Conservation (phyloP, 2,329 filamentous ascomycete species). For the Lizonia empirigonia region DNA sequence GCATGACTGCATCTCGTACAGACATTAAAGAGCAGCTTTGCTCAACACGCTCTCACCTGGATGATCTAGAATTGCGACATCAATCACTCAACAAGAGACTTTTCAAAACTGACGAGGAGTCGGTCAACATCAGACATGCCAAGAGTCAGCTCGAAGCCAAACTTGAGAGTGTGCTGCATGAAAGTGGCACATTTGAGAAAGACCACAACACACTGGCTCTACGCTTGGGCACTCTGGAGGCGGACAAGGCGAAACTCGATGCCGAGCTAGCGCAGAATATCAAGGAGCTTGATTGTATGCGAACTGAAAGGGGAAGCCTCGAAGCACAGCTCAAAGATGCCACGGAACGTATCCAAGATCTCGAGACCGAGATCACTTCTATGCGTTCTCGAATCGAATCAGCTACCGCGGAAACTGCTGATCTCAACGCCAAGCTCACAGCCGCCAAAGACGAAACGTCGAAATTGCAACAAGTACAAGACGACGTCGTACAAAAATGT, state of each 20-base stretch:
- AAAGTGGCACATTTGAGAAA: slow-evolving; percentile 6
- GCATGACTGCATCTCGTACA: slow-evolving; percentile 1
- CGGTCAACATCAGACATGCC: not conserved
- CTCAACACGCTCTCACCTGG: not conserved
- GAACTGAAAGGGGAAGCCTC: slow-evolving; percentile 2
- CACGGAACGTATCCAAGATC: slow-evolving; percentile 7
- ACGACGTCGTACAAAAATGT: slow-evolving; percentile 12
- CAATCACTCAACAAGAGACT: not conserved
- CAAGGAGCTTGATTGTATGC: slow-evolving; percentile 10
- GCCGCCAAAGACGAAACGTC: slow-evolving; percentile 5
- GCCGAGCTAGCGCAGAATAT: slow-evolving; percentile 5
- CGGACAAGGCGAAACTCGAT: slow-evolving; percentile 8
- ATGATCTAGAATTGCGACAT: not conserved
- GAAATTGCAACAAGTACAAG: not conserved
- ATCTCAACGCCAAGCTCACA: slow-evolving; percentile 26
- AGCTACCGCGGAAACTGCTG: slow-evolving; percentile 26
- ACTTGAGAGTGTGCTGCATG: slow-evolving; percentile 5
- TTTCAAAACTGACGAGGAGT: not conserved
- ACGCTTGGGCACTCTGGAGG: slow-evolving; percentile 10
- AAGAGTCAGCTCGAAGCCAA: slow-evolving; percentile 4
- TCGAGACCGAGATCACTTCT: slow-evolving; percentile 25
- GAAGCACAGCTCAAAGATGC: slow-evolving; percentile 18
- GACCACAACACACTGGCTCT: slow-evolving; percentile 7
- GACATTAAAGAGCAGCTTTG: slow-evolving; percentile 10
- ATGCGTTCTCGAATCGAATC: slow-evolving; percentile 22